Conservation (phyloP, 1,284 basidiomycete species). For the Pisolithus thermaeus region DNA sequence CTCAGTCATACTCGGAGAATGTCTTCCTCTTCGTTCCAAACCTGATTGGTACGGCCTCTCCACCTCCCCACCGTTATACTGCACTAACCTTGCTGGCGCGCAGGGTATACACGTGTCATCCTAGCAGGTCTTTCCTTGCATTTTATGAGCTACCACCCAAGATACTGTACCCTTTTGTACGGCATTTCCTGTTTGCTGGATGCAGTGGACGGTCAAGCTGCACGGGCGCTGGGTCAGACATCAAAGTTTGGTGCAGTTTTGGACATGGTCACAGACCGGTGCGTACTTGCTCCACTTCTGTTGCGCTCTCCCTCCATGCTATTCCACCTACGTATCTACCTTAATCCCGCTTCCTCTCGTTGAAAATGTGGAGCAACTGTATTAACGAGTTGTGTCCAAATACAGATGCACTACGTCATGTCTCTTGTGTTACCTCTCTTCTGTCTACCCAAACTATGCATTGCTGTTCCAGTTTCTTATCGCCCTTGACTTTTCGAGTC, state of each 20-base stretch:
- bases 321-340: neutral
- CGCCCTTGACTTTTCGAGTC: conserved; percentile 94
- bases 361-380: neutral
- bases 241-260: conserved; percentile 97
- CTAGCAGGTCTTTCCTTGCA: conserved; percentile 87
- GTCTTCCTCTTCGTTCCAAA: conserved; percentile 97
- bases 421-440: conserved; percentile 89
- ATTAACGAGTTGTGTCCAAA: neutral
- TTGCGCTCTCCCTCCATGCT: neutral
- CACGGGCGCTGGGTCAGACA: conserved; percentile 84
- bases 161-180: conserved; percentile 88
- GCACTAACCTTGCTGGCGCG: conserved; percentile 5
- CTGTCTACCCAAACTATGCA: conserved; percentile 80
- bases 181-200: conserved; percentile 92
- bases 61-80: neutral
- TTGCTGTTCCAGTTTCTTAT: conserved; percentile 93
- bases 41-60: conserved; percentile 69
- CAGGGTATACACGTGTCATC: conserved; percentile 89
- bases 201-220: conserved; percentile 92
- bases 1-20: conserved; percentile 82
- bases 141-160: conserved; percentile 94
- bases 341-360: neutral
- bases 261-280: conserved; percentile 99
- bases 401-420: conserved; percentile 92
- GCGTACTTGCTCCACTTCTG: conserved; percentile 19